phyloP scores from a whole-genome alignment of 768 basidiomycete species.

The Butyriboletus loyo region DNA sequence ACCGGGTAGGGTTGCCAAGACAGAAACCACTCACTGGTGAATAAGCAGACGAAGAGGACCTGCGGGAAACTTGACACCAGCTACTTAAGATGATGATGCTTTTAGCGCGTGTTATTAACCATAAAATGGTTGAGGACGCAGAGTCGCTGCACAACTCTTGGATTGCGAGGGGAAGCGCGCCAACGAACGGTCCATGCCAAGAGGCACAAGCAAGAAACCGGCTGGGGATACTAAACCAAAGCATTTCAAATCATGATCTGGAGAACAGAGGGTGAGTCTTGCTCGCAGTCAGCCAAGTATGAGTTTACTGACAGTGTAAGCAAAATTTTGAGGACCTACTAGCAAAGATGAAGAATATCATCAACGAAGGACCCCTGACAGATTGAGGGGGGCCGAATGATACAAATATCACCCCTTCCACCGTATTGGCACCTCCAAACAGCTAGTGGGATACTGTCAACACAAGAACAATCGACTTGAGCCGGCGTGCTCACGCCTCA shows the following conservation, averaged over 20 bases:
- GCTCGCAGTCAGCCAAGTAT: background rate
- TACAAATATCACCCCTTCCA: background rate
- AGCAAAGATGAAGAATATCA: background rate
- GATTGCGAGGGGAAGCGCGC: no score
- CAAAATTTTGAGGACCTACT: background rate
- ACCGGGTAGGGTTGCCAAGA: background rate
- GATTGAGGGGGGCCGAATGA: background rate
- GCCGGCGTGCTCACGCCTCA: background rate
- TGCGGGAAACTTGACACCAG: background rate
- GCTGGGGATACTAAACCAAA: background rate
- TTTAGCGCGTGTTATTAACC: background rate
- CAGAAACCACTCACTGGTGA: background rate
- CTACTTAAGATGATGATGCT: background rate
- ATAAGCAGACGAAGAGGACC: background rate
- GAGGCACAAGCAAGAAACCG: background rate
- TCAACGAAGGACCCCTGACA: no score
- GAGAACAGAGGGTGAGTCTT: background rate
- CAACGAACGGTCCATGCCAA: background rate
- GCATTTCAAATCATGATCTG: no score
- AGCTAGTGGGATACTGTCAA: background rate
- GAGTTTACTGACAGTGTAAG: background rate
- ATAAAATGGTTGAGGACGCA: no score
- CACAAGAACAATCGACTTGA: background rate
- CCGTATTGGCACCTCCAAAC: background rate
- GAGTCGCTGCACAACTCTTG: background rate